Evolutionary conservation across 2,329 filamentous ascomycete species (phyloP), one percentile per base, ranked within the genome.

Genomic region (Aspergillus aculeatus): DNA sequence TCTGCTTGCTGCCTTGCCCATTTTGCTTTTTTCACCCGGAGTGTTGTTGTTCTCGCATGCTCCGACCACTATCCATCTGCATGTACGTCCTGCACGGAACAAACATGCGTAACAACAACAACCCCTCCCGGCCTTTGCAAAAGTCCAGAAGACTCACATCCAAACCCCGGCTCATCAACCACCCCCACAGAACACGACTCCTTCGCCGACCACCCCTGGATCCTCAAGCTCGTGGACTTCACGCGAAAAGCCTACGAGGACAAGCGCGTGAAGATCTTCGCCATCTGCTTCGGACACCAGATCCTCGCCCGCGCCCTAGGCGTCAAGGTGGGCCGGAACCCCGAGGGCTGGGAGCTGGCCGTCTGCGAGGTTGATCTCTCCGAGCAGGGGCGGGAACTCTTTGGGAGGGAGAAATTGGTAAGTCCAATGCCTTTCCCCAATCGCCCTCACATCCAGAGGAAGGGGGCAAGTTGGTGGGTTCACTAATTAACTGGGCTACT

Each of bases 211-310:
- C 82, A 86, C 54, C 84, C 87, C 0, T 96, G 92, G 92, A 94
- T 95, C 64, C 64, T 87, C 47, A 86, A 84, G 56, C 82, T 96
- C 1, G 87, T 92, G 19, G 85, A 87, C 1, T 96, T 87, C 69
- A 86, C 84, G 0, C 78, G 81, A 54, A 79, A 82, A 64, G 80
- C 89, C 3, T 80, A 91, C 35, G 80, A 81, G 12, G 83, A 88
- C 64, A 79, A 82, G 26, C 80, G 86, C 0, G 84, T 95, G 7
- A 84, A 86, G 38, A 76, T 93, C n/a, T 81, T 96, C 16, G 92
- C 91, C 11, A 83, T 95, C 16, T 96, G 92, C 76, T 96, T 94
- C 73, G 92, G 92, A 5, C 92, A 96, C 73, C 91, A 96, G 78
- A 92, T 96, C 68, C 78, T 95, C 48, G 91, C 84, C 1, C 82